phyloP scores from a whole-genome alignment of 768 basidiomycete species.

The Arthromyces matolae region DNA sequence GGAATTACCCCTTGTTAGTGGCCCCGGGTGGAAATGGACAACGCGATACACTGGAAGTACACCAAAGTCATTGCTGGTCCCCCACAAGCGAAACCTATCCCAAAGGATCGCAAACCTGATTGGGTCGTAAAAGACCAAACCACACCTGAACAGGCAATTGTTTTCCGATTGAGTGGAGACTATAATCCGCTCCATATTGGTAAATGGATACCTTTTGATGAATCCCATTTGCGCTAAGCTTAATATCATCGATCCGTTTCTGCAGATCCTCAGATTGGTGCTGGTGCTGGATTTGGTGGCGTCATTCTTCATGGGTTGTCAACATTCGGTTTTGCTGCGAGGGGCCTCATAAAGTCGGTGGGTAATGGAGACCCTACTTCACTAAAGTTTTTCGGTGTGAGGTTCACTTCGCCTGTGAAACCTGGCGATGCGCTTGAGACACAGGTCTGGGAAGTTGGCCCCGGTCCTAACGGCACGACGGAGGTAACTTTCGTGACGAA shows the following conservation, averaged over 20 bases:
- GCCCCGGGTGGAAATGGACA: conserved; percentile 75
- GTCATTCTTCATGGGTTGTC: conserved; percentile 84
- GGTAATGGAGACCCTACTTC: conserved; percentile 58
- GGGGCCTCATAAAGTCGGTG: conserved; percentile 63
- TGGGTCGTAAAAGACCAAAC: conserved; percentile 61
- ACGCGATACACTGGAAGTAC: conserved; percentile 65
- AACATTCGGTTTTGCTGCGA: conserved; percentile 78
- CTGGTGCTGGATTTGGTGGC: conserved; percentile 73
- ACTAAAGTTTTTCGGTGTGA: conserved; percentile 63
- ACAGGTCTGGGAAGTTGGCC: conserved; percentile 71
- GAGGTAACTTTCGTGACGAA: conserved; percentile 65
- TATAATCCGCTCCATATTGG: conserved; percentile 79
- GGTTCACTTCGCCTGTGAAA: conserved; percentile 81
- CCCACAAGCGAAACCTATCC: conserved; percentile 57
- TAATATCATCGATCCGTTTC: background rate
- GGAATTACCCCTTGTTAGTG: conserved; percentile 71
- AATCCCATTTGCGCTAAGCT: background rate
- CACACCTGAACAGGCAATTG: conserved; percentile 59
- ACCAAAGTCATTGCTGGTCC: conserved; percentile 57
- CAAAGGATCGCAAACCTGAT: conserved; percentile 58
- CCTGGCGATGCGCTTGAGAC: conserved; percentile 83
- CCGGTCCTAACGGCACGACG: conserved; percentile 53
- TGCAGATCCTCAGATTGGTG: conserved; percentile 73
- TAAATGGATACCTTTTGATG: conserved; percentile 15
- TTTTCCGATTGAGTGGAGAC: conserved; percentile 75